A percentile compares a stretch with the other conserved stretches of the same genome.
These are phyloP conservation scores for Ophiostoma novo-ulmi DNA, from an alignment of 2,329 filamentous ascomycete genomes.

Conservation along the genomic window DNA sequence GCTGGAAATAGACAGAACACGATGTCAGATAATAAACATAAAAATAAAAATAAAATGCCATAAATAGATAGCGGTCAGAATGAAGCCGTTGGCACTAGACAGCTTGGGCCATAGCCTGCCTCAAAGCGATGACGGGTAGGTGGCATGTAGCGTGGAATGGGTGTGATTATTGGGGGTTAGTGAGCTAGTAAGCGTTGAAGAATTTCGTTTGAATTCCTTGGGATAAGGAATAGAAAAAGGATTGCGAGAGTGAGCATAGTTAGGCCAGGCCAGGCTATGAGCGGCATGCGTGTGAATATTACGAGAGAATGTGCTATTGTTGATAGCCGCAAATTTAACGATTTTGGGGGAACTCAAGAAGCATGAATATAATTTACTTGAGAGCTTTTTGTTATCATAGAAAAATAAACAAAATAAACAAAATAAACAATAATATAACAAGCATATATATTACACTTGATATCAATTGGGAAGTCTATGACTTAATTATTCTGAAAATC, in stretches of 20 bases:
- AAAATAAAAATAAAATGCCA: background rate
- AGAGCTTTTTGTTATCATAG: too few relatives aligned
- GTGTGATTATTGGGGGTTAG: background rate
- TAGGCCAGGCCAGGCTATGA: too few relatives aligned
- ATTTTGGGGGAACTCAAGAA: background rate
- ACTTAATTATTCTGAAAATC: too few relatives aligned
- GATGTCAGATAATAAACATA: background rate
- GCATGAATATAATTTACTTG: too few relatives aligned
- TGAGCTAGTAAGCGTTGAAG: background rate
- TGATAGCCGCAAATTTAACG: background rate
- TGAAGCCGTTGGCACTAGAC: background rate
- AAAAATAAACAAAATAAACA: too few relatives aligned
- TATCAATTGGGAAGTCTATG: too few relatives aligned
- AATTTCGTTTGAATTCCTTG: background rate
- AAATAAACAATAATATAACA: too few relatives aligned
- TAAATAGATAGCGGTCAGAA: background rate
- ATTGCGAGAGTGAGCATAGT: background rate
- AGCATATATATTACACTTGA: too few relatives aligned
- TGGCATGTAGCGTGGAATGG: conserved; percentile 5
- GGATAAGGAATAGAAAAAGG: background rate
- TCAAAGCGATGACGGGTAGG: background rate
- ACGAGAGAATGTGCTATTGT: background rate
- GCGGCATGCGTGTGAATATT: background rate
- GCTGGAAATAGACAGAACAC: background rate
- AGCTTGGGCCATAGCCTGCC: background rate